These are phyloP conservation scores for Pseudocercospora vitis DNA, from an alignment of 2,329 filamentous ascomycete genomes.

Conservation along the genomic window DNA sequence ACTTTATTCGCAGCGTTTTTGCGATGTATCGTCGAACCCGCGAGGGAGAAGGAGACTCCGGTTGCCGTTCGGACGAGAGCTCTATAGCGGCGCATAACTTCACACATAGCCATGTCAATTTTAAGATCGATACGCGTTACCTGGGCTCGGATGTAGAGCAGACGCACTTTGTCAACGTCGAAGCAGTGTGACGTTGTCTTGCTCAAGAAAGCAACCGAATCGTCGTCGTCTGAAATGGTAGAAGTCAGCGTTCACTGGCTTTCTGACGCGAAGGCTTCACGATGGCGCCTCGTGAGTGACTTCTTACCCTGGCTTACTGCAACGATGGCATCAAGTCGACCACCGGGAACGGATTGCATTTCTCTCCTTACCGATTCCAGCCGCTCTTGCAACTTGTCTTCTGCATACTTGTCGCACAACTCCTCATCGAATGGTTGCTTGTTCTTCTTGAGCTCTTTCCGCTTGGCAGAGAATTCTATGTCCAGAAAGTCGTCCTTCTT, in stretches of 20 bases:
- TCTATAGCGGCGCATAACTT: constrained; percentile 37
- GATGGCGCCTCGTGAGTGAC: not conserved
- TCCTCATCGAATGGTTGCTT: constrained; percentile 27
- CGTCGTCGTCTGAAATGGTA: constrained; percentile 31
- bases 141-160: constrained; percentile 40
- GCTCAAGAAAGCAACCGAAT: constrained; percentile 34
- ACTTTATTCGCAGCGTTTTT: constrained; percentile 29
- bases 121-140: constrained; percentile 39
- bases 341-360: constrained; percentile 29
- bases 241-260: constrained; percentile 2
- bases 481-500: constrained; percentile 40
- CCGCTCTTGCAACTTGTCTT: constrained; percentile 30
- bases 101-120: constrained; percentile 38
- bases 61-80: constrained; percentile 33
- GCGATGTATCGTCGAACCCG: constrained; percentile 27
- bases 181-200: constrained; percentile 37
- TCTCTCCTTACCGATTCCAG: constrained; percentile 27
- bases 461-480: constrained; percentile 23
- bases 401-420: constrained; percentile 27
- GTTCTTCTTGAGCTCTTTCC: constrained; percentile 25
- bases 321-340: constrained; percentile 30
- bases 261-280: not conserved
- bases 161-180: constrained; percentile 37
- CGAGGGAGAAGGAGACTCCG: constrained; percentile 19
- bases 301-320: constrained; percentile 30